These are phyloP conservation scores for Zygoascus biomembranicola DNA, from an alignment of 805 yeast species.

Conservation along the genomic window DNA sequence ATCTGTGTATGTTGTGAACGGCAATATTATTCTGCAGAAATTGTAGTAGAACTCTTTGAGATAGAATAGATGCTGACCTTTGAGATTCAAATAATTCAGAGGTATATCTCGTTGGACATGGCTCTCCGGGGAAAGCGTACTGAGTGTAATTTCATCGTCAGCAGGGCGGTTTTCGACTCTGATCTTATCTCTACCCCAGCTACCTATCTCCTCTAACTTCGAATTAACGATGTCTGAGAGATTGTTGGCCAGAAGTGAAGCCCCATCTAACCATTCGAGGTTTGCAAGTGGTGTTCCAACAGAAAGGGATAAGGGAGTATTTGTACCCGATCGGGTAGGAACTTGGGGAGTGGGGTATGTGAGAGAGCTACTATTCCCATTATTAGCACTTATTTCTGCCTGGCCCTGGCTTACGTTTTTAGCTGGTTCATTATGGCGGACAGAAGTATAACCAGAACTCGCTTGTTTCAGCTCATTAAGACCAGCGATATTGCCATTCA, in stretches of 20 bases:
- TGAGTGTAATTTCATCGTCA: neutral
- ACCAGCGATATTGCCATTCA: too few relatives aligned
- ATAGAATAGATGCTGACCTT: slow-evolving; percentile 32
- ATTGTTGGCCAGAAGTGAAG: neutral
- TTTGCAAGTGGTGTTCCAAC: neutral
- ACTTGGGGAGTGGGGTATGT: too few relatives aligned
- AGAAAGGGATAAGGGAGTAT: neutral
- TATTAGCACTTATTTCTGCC: too few relatives aligned
- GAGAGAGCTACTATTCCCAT: too few relatives aligned
- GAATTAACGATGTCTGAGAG: neutral
- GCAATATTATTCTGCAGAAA: slow-evolving; percentile 35
- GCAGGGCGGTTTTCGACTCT: neutral
- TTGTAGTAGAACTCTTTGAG: slow-evolving; percentile 37
- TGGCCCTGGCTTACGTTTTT: too few relatives aligned
- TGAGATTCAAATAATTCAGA: neutral
- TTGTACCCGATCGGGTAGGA: too few relatives aligned
- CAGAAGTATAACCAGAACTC: too few relatives aligned
- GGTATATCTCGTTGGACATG: neutral
- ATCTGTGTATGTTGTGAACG: slow-evolving; percentile 25
- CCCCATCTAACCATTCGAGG: neutral
- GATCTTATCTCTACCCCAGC: neutral
- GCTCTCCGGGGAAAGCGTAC: neutral
- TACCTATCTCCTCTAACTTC: neutral
- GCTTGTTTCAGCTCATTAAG: too few relatives aligned
- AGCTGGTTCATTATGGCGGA: too few relatives aligned